Base-by-base conservation (phyloP, 208 protist genomes). In the Leishmania major region DNA sequence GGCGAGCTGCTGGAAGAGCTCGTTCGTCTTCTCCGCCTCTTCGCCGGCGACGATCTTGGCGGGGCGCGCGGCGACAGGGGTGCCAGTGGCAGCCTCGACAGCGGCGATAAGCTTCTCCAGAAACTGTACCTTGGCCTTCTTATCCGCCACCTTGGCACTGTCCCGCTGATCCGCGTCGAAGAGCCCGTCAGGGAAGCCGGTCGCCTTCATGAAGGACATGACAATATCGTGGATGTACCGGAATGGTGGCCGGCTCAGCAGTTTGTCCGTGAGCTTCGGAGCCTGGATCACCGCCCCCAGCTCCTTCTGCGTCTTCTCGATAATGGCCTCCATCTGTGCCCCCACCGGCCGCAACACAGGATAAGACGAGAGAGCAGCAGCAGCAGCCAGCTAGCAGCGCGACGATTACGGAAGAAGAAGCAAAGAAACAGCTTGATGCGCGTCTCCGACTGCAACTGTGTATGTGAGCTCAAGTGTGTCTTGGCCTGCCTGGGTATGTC, bases 141-240 rank as follows among this genome's bases (percentile, higher is more conserved):
- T 98, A 37, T 96, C 91, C 10, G 88, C 76, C 22, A 95, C 89
- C 67, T 97, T 97, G 55, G 71, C 37, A 84, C 86, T 94, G 80
- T 97, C 95, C 35, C 93, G 86, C 84, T 96, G 86, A 13, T 94
- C 94, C 0, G 72, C 87, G 11, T 85, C 6, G 85, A 88, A 94
- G 64, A 94, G 89, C 22, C 86, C 90, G 19, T 93, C 87, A 17
- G 94, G 94, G 78, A 97, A 98, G n/a, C 84, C 85, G 37, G 85
- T 93, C 31, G 92, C 55, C 71, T 89, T 89, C 7, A 93, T 81
- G 43, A 97, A 89, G 64, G 79, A 87, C 60, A 90, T 93, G 31
- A 96, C 91, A 64, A 98, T 90, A 82, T 98, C 96, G 81, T 97
- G 93, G 19, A 98, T 73, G 86, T 97, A 98, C 53, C 94, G 93